Conservation (phyloP, 495 filamentous ascomycete genomes). For the Daldinia caldariorum region DNA sequence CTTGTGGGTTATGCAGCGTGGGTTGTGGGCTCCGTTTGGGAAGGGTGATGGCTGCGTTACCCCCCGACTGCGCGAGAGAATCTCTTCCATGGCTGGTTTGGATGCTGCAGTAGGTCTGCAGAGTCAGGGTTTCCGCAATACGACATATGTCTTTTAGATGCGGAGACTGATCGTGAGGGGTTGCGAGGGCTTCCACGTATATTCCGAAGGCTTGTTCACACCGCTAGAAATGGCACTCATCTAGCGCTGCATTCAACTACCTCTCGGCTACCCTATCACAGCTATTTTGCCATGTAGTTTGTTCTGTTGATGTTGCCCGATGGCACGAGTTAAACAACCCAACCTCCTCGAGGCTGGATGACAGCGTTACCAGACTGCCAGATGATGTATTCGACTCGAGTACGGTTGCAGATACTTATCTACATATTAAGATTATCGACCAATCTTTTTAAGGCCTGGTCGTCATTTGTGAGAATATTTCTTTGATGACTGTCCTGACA, state of each 20-base stretch:
- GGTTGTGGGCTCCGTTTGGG: slow-evolving; percentile 30
- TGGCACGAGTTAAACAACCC: slow-evolving; percentile 26
- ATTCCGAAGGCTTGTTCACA: slow-evolving; percentile 37
- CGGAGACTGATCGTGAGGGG: slow-evolving; percentile 44
- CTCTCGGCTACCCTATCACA: slow-evolving; percentile 31
- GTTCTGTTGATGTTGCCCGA: slow-evolving; percentile 26
- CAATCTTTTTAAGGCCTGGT: slow-evolving; percentile 15
- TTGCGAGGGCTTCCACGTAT: slow-evolving; percentile 28
- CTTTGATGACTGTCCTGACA: slow-evolving; percentile 38
- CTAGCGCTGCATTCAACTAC: slow-evolving; percentile 35
- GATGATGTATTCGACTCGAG: slow-evolving; percentile 31
- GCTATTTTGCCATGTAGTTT: slow-evolving; percentile 18
- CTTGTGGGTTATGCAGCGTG: slow-evolving; percentile 29
- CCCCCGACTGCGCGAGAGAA: slow-evolving; percentile 23
- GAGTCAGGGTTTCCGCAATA: slow-evolving; percentile 33
- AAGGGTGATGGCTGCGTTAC: slow-evolving; percentile 29
- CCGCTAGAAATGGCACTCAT: slow-evolving; percentile 36
- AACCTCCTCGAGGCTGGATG: slow-evolving; percentile 11
- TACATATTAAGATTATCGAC: slow-evolving; percentile 30
- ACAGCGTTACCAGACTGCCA: slow-evolving; percentile 27
- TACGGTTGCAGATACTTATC: slow-evolving; percentile 22
- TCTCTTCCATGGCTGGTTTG: slow-evolving; percentile 29
- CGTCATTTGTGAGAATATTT: slow-evolving; percentile 36
- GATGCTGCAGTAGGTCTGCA: slow-evolving; percentile 34
- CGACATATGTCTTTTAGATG: slow-evolving; percentile 31